Evolutionary conservation across 208 protist species (phyloP).

Genomic region (Acanthamoeba sp.): DNA sequence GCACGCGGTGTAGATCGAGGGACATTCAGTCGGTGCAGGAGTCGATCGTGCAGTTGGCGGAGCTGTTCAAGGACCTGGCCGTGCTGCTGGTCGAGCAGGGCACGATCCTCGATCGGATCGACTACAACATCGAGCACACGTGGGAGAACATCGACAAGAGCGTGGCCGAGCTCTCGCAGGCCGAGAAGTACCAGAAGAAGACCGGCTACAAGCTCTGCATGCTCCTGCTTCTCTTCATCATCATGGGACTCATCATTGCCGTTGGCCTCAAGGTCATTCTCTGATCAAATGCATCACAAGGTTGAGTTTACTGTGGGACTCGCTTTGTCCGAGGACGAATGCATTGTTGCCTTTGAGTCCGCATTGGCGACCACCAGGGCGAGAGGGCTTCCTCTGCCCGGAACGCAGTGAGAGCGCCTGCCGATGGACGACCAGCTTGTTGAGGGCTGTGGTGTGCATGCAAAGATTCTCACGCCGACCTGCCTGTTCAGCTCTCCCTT

Average conservation of each 20-base stretch:
- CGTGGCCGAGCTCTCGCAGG: slow-evolving; percentile 91
- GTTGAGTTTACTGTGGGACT: too few relatives aligned
- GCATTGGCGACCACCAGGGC: too few relatives aligned
- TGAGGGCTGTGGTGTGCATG: too few relatives aligned
- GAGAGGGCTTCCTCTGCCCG: too few relatives aligned
- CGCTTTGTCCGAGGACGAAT: too few relatives aligned
- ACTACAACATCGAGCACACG: slow-evolving; percentile 96
- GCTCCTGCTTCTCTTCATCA: slow-evolving; percentile 93
- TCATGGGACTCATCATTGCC: slow-evolving; percentile 92
- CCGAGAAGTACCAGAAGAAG: slow-evolving; percentile 90
- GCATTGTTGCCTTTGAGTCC: too few relatives aligned
- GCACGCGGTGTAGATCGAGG: not conserved
- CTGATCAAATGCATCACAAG: slow-evolving; percentile 39
- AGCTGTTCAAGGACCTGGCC: slow-evolving; percentile 96
- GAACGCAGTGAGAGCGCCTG: too few relatives aligned
- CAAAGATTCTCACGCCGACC: too few relatives aligned
- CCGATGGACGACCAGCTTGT: too few relatives aligned
- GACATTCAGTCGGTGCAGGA: slow-evolving; percentile 95
- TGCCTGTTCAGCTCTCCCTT: too few relatives aligned
- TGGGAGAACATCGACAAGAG: slow-evolving; percentile 92
- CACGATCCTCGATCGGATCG: slow-evolving; percentile 95
- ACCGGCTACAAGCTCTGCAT: slow-evolving; percentile 94
- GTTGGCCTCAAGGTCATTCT: slow-evolving; percentile 92
- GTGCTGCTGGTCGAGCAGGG: slow-evolving; percentile 95
- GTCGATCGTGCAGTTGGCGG: slow-evolving; percentile 95